These are phyloP conservation scores for Diaporthe humulicola DNA, from an alignment of 2,329 filamentous ascomycete genomes.

Conservation along the genomic window DNA sequence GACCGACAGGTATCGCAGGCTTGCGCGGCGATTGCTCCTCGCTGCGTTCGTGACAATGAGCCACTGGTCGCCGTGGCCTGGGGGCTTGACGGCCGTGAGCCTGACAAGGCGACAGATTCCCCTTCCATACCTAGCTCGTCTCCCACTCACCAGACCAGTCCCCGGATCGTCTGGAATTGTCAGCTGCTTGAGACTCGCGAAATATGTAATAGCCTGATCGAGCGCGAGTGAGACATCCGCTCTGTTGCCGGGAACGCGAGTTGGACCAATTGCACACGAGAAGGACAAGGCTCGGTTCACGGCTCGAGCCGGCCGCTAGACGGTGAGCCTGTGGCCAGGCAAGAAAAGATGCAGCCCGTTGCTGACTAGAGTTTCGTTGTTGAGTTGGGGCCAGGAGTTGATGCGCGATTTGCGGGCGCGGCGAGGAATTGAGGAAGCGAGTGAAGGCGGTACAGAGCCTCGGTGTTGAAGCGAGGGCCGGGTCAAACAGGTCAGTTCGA, in stretches of 20 bases:
- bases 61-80: conserved; percentile 25
- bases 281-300: conserved; percentile 10
- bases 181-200: conserved; percentile 12
- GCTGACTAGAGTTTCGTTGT: background rate
- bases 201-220: background rate
- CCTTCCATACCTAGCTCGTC: conserved; percentile 22
- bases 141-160: background rate
- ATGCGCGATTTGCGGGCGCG: conserved; percentile 9
- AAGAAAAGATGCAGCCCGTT: background rate
- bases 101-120: conserved; percentile 7
- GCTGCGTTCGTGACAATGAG: conserved; percentile 54
- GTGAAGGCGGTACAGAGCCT: background rate
- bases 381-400: background rate
- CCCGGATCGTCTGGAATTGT: background rate
- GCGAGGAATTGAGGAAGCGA: conserved; percentile 3
- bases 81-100: conserved; percentile 27
- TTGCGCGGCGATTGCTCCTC: conserved; percentile 64
- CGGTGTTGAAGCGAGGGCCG: background rate
- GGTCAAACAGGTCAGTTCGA: background rate
- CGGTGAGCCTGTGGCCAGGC: conserved; percentile 4
- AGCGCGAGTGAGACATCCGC: conserved; percentile 29
- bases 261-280: background rate
- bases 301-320: conserved; percentile 13
- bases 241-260: background rate
- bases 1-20: conserved; percentile 71